phyloP scores from a whole-genome alignment of 2,329 filamentous ascomycete species.

The Xylaria sp. region DNA sequence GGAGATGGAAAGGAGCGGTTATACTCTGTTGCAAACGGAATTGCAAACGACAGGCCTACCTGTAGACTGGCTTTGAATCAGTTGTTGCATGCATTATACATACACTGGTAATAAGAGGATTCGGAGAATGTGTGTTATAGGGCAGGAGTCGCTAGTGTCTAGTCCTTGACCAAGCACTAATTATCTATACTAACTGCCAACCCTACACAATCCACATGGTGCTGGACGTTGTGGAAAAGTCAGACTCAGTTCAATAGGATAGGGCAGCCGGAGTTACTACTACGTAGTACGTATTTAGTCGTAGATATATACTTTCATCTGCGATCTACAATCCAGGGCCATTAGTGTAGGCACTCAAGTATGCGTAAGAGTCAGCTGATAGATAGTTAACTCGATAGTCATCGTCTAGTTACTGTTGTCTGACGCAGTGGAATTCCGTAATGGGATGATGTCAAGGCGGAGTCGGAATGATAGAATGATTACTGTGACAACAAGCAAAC shows the following conservation, averaged over 20 bases:
- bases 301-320: neutral
- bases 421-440: neutral
- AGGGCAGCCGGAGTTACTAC: neutral
- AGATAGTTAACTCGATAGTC: neutral
- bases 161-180: neutral
- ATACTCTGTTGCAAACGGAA: neutral
- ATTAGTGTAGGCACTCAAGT: neutral
- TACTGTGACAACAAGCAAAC: neutral
- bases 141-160: neutral
- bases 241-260: neutral
- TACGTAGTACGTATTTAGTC: neutral
- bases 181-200: neutral
- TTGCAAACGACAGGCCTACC: too few species aligned
- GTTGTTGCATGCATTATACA: conserved; percentile 3
- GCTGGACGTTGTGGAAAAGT: neutral
- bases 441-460: neutral
- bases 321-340: conserved; percentile 4
- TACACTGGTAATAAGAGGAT: neutral
- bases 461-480: conserved; percentile 5
- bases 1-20: neutral
- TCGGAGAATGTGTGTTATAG: conserved; percentile 4
- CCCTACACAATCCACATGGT: neutral
- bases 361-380: conserved; percentile 5
- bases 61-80: neutral
- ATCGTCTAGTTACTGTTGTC: neutral